phyloP scores from a whole-genome alignment of 352 stramenopile species.

The Phytophthora meadii region DNA sequence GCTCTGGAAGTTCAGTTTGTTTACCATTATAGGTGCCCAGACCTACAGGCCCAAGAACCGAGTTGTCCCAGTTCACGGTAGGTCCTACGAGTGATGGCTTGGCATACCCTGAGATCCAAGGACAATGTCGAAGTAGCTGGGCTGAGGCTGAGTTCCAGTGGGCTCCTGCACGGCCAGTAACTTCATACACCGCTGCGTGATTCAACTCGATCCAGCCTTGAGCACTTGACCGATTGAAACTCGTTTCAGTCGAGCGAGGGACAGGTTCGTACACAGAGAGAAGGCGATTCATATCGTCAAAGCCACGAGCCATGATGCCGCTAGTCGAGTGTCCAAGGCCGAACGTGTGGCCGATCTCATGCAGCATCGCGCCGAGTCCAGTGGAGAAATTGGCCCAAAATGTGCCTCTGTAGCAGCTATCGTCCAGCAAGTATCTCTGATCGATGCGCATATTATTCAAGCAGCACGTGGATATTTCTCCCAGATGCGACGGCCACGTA shows the following conservation, averaged over 20 bases:
- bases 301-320: constrained; percentile 75
- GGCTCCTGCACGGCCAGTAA: constrained; percentile 37
- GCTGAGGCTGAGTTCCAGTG: constrained; percentile 70
- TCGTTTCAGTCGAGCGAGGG: constrained; percentile 20
- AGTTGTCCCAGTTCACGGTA: constrained; percentile 50
- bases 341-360: constrained; percentile 72
- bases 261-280: constrained; percentile 55
- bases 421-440: constrained; percentile 52
- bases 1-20: constrained; percentile 45
- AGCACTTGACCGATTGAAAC: constrained; percentile 14
- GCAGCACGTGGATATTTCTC: constrained; percentile 56
- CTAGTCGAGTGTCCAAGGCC: constrained; percentile 60
- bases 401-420: constrained; percentile 66
- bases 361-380: constrained; percentile 67
- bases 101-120: constrained; percentile 57
- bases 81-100: constrained; percentile 44
- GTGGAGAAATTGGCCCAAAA: constrained; percentile 74
- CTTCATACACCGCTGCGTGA: constrained; percentile 41
- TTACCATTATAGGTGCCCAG: constrained; percentile 47
- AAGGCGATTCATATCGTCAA: constrained; percentile 78
- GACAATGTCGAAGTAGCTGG: constrained; percentile 53
- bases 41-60: constrained; percentile 56
- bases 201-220: constrained; percentile 53
- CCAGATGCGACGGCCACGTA: constrained; percentile 59
- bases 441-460: constrained; percentile 70